Base-by-base conservation (phyloP, 805 yeast species). In the Schwanniomyces yamadae region DNA sequence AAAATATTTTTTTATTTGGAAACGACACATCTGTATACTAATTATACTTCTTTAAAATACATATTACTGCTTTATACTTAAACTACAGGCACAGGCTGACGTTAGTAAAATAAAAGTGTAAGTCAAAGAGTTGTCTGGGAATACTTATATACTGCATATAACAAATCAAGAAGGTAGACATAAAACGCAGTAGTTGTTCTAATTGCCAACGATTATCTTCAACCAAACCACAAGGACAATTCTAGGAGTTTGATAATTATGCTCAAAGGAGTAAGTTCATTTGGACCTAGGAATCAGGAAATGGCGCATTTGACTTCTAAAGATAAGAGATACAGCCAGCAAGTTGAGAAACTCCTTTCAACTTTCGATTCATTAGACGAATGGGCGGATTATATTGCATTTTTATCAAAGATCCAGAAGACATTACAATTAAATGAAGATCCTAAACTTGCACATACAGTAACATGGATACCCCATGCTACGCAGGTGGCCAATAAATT, bases 361-460 rank as follows among this genome's bases (percentile, higher is more conserved):
- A 69, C 77, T 13, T 91, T 91, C 64, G 96, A 87, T 34, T 64
- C 84, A 2, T 83, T 89, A 1, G 84, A 80, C 21, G 99, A 93
- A 65, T 93, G 99, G 99, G 98, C 99, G 10, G 99, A 93, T 56
- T 89, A 91, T 57, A 93, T 93, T 38, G 83, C 97, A 15, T 90
- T 87, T 55, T 67, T 95, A 29, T 80, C 91, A 2, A 78, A 84
- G 41, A 71, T 95, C 5, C 79, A 80, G 40, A 86, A 88, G 55
- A 81, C 95, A 0, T 59, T 90, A 26, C 65, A 52, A 39, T 48
- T 62, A 24, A 49, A 46, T 2, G 59, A 52, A 38, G 61, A 52
- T 54, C 46, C 40, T 2, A 39, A 42, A 15, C 28, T 39, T 1
- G 28, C 43, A 28, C 69, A 76, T 6, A 36, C 47, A 4, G 34